Base-by-base conservation (phyloP, 768 basidiomycete genomes). In the Trametes coccinea region DNA sequence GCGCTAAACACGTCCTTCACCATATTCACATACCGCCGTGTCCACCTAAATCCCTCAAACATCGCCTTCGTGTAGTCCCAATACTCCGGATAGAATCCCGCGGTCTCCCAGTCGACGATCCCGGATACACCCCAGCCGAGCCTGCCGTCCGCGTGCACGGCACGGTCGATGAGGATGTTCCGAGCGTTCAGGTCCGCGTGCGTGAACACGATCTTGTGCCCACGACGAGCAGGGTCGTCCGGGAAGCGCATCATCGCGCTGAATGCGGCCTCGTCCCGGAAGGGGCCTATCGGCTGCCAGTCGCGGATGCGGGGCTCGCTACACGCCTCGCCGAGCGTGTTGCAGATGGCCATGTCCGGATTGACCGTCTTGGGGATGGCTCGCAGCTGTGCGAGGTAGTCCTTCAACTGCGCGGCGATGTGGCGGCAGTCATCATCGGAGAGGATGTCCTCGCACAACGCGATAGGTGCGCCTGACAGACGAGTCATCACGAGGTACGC, bases 51-150 rank as follows among this genome's bases (percentile, higher is more conserved):
- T 48, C 47, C 47, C 47, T 48, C 47, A 16, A 29, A 48, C 27
- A 48, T 10, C 47, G 47, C 47, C 29, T 48, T 64, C 30, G 58
- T 57, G 40, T 61, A 61, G 49, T 72, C 68, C 68, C 64, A 71
- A 52, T 71, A 64, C 31, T 64, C 66, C 5, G 71, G 70, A 17
- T 60, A 56, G 69, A 67, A 71, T 8, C 66, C 70, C 4, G 67
- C 59, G n/a, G 16, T 48, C 48, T 70, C 68, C 68, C 70, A 72
- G 40, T 71, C 71, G 30, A 72, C 48, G 34, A 71, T 55, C 2
- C 56, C 68, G 4, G 52, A 44, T 22, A 70, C 50, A 7, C 39
- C 48, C 30, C 65, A 56, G 17, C 47, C 49, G 14, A 16, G 14
- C 1, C 33, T 45, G 22, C 59, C 61, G 13, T 63, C 65, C 45